Conservation (phyloP, 2,329 filamentous ascomycete genomes). For the Sclerotinia trifoliorum region DNA sequence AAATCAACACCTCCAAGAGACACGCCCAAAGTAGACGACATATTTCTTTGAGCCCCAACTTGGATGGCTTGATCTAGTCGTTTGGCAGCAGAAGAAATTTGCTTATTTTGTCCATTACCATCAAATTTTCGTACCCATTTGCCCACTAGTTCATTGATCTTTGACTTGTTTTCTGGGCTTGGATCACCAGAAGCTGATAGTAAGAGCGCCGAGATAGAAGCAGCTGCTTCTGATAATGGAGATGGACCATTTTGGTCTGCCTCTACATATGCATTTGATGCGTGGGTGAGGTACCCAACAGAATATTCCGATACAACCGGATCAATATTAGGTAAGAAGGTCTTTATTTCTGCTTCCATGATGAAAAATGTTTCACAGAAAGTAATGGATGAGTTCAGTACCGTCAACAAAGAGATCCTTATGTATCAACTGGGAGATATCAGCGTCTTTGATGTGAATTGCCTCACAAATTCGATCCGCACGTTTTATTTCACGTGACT, state of each 20-base stretch:
- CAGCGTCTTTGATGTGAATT: slow-evolving; percentile 4
- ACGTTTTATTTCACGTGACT: slow-evolving; percentile 16
- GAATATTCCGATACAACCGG: slow-evolving; percentile 89
- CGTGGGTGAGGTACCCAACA: slow-evolving; percentile 90
- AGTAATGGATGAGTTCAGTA: neutral
- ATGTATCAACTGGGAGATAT: neutral
- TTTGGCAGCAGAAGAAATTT: slow-evolving; percentile 73
- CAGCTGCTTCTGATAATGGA: slow-evolving; percentile 80
- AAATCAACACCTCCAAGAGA: slow-evolving; percentile 83
- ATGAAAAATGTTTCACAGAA: neutral
- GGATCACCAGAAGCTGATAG: slow-evolving; percentile 89
- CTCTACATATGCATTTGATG: slow-evolving; percentile 79
- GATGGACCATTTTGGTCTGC: slow-evolving; percentile 67
- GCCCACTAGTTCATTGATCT: slow-evolving; percentile 78
- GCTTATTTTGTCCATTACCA: slow-evolving; percentile 64
- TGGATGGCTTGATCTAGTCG: slow-evolving; percentile 93
- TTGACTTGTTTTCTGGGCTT: slow-evolving; percentile 67
- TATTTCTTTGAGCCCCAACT: slow-evolving; percentile 89
- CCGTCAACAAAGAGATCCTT: neutral
- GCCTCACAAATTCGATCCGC: neutral
- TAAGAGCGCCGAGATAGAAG: slow-evolving; percentile 81
- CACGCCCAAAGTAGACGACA: slow-evolving; percentile 91
- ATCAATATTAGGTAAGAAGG: slow-evolving; percentile 82
- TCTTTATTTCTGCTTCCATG: slow-evolving; percentile 88
- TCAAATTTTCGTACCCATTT: slow-evolving; percentile 86